A percentile compares a stretch with the other conserved stretches of the same genome.
phyloP scores from a whole-genome alignment of 768 basidiomycete genomes.

The Collybia sordida region DNA sequence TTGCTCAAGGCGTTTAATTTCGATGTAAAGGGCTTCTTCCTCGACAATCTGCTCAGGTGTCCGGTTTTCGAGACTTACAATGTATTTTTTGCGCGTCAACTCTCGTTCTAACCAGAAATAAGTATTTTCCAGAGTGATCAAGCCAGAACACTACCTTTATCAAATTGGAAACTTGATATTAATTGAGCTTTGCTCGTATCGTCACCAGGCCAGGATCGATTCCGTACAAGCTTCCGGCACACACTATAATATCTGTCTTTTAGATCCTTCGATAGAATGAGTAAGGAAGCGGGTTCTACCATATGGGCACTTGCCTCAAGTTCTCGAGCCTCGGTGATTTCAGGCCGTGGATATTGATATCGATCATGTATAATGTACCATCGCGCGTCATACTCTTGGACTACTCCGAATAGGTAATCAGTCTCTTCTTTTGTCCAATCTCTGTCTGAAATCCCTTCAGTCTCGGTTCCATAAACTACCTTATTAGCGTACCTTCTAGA shows the following conservation, averaged over 20 bases:
- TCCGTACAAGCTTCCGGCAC: slow-evolving; percentile 84
- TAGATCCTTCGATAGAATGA: slow-evolving; percentile 62
- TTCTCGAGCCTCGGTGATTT: slow-evolving; percentile 45
- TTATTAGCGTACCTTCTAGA: slow-evolving; percentile 57
- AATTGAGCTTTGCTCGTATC: slow-evolving; percentile 67
- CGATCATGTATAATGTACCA: slow-evolving; percentile 92
- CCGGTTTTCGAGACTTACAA: slow-evolving; percentile 84
- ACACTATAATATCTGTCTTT: slow-evolving; percentile 94
- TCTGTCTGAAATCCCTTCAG: slow-evolving; percentile 44
- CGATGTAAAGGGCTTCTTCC: slow-evolving; percentile 92
- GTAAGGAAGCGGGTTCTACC: background rate
- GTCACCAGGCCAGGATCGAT: slow-evolving; percentile 82
- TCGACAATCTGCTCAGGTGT: slow-evolving; percentile 88
- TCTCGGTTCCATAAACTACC: background rate
- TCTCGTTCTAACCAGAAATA: slow-evolving; percentile 65
- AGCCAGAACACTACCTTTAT: slow-evolving; percentile 62
- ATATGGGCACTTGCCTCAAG: slow-evolving; percentile 58
- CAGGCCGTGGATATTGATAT: slow-evolving; percentile 59
- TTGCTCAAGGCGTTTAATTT: slow-evolving; percentile 94
- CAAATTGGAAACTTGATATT: slow-evolving; percentile 76
- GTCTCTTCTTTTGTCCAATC: slow-evolving; percentile 96
- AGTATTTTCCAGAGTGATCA: background rate
- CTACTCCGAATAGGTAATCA: slow-evolving; percentile 82
- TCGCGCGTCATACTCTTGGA: slow-evolving; percentile 79
- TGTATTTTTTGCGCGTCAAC: slow-evolving; percentile 82